Evolutionary conservation across 2,329 filamentous ascomycete genomes (phyloP).

Genomic region (Botryotinia convoluta): DNA sequence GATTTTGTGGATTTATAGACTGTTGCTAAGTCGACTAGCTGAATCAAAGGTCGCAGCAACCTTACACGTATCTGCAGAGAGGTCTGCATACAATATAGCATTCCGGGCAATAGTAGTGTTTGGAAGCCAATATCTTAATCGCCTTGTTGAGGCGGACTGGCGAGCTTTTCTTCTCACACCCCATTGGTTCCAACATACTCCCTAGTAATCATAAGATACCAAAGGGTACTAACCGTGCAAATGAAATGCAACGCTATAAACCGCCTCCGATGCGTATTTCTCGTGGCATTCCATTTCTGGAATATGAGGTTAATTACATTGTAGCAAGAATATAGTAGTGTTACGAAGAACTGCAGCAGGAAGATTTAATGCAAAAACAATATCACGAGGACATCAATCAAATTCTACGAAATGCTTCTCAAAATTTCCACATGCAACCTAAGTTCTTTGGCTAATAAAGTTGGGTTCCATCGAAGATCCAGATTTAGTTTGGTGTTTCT

Average conservation of each 20-base stretch:
- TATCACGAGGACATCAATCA: conserved; percentile 18
- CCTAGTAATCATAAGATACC: conserved; percentile 7
- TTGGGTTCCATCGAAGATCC: not conserved
- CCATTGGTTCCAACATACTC: conserved; percentile 11
- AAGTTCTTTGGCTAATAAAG: conserved; percentile 3
- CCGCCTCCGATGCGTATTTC: conserved; percentile 11
- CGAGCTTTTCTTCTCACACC: conserved; percentile 5
- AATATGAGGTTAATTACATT: conserved; percentile 16
- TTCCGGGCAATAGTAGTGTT: conserved; percentile 9
- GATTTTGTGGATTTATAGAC: conserved; percentile 1
- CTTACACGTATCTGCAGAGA: conserved; percentile 17
- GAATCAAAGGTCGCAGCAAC: not conserved
- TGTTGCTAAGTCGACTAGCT: conserved; percentile 1
- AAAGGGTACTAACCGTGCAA: conserved; percentile 15
- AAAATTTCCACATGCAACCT: conserved; percentile 2
- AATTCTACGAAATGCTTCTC: conserved; percentile 11
- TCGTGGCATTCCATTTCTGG: conserved; percentile 20
- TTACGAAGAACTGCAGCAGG: conserved; percentile 19
- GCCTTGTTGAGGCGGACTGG: conserved; percentile 19
- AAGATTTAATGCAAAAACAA: conserved; percentile 13
- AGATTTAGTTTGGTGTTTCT: conserved; percentile 12
- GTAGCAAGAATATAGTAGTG: conserved; percentile 8
- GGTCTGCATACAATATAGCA: conserved; percentile 5
- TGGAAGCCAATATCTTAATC: conserved; percentile 17
- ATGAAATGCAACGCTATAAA: conserved; percentile 12